These are phyloP conservation scores for Phtheirospermum japonicum DNA, from an alignment of 257 asterid species.

Conservation along the genomic window DNA sequence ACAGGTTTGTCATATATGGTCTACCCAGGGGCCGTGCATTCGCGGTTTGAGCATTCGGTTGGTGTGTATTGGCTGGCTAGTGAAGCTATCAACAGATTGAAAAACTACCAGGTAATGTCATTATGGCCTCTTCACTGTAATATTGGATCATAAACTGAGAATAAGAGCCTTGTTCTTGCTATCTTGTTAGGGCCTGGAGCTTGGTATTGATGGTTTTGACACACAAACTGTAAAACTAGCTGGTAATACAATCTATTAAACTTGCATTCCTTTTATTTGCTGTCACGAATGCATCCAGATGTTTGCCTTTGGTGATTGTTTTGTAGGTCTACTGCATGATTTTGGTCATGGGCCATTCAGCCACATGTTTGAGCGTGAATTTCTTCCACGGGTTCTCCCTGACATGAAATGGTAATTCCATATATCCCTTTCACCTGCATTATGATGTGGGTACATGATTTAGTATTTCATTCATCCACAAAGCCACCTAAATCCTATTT, in stretches of 20 bases:
- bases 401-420: constrained; percentile 57
- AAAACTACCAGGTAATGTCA: constrained; percentile 61
- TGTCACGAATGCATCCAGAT: constrained; percentile 21
- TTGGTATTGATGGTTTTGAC: constrained; percentile 65
- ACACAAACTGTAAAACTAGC: constrained; percentile 75
- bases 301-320: constrained; percentile 28
- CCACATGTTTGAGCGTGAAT: constrained; percentile 83
- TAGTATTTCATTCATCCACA: constrained; percentile 11
- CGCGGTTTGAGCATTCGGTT: constrained; percentile 93
- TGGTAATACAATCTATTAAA: constrained; percentile 40
- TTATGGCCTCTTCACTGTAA: constrained; percentile 17
- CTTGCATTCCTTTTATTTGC: constrained; percentile 20
- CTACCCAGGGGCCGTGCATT: constrained; percentile 95
- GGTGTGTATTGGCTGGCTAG: constrained; percentile 91
- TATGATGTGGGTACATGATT: constrained; percentile 12
- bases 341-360: constrained; percentile 97
- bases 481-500: neutral
- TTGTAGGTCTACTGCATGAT: constrained; percentile 86
- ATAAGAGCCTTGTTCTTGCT: constrained; percentile 29
- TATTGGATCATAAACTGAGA: constrained; percentile 27
- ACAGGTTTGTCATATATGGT: constrained; percentile 77
- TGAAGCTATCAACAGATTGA: constrained; percentile 67
- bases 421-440: neutral
- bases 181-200: constrained; percentile 73
- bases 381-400: constrained; percentile 58